Base-by-base conservation (phyloP, 108 stramenopile genomes). In the Pseudonitzschia pungens region DNA sequence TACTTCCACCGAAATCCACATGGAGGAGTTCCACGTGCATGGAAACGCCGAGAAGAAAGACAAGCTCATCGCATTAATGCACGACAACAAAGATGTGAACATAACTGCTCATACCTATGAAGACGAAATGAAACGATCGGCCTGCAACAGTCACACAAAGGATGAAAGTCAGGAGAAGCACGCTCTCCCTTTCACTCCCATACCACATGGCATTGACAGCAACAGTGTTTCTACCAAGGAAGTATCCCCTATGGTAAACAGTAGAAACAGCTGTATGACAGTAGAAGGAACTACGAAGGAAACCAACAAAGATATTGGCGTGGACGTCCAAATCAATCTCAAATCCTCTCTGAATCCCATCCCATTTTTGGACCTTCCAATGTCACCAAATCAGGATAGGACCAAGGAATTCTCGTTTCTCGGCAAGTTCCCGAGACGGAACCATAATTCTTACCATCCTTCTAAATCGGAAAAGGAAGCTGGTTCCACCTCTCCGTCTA, bases 391-490 rank as follows among this genome's bases (percentile, higher is more conserved):
- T 8, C 8, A 26, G 29, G 33, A 33, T 40, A 33, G 33, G 18
- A 33, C 36, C 20, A 40, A 62, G 11, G 29, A 62, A 33, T 29
- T 62, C 29, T 62, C 21, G 14, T 62, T 62, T 42, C 33, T 62
- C 15, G 57, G 57, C 7, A 31, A 14, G 15, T 27, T 58, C 14
- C 29, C 57, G 14, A 22, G 57, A 27, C 21, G 57, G 10, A 58
- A 26, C 15, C 21, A 22, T 3, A 58, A 4, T 27, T 31, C 14
- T 11, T 14, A 2, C 2, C 18, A 2, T 12, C 3, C 45, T 48
- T 14, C 45, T 48, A 12, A 18, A 4, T 48, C 14, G 14, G 45
- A 18, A 4, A 18, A 18, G 45, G 18, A 4, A 14, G 14, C 45
- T 12, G 7, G 45, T 18, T 18, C 45, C 45, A 14, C 2, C 14